These are phyloP conservation scores for Pulveroboletus sp. DNA, from an alignment of 768 basidiomycete species.

Conservation along the genomic window DNA sequence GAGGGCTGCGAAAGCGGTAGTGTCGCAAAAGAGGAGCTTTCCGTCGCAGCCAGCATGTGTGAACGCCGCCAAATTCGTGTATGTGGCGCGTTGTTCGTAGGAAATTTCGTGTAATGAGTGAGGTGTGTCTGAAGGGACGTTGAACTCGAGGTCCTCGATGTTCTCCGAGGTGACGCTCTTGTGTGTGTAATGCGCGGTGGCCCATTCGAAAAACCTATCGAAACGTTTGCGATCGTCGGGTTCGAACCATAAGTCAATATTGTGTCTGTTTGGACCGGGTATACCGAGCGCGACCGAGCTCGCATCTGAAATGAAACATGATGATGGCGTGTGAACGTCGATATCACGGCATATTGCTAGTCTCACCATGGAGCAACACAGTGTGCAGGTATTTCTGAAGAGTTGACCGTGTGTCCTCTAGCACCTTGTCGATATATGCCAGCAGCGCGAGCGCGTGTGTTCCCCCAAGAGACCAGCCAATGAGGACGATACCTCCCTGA, in stretches of 20 bases:
- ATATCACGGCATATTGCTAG: too few species aligned
- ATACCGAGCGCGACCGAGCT: slow-evolving; percentile 5
- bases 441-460: slow-evolving; percentile 10
- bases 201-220: slow-evolving; percentile 16
- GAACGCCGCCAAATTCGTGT: slow-evolving; percentile 8
- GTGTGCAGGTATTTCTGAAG: slow-evolving; percentile 20
- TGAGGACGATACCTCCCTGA: slow-evolving; percentile 14
- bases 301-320: slow-evolving; percentile 6
- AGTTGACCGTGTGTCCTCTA: slow-evolving; percentile 2
- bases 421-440: slow-evolving; percentile 14
- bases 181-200: slow-evolving; percentile 14
- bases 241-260: background rate
- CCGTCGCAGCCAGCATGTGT: slow-evolving; percentile 6
- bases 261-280: background rate
- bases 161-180: slow-evolving; percentile 16
- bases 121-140: background rate
- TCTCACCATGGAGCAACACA: slow-evolving; percentile 16
- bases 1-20: slow-evolving; percentile 3
- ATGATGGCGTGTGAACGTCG: background rate
- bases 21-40: slow-evolving; percentile 12
- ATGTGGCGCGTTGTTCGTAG: slow-evolving; percentile 8
- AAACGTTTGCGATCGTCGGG: slow-evolving; percentile 10
- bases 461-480: slow-evolving; percentile 21
- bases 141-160: slow-evolving; percentile 16
- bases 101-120: slow-evolving; percentile 14